Base-by-base conservation (phyloP, 1,284 basidiomycete genomes). In the Chiua sp. region DNA sequence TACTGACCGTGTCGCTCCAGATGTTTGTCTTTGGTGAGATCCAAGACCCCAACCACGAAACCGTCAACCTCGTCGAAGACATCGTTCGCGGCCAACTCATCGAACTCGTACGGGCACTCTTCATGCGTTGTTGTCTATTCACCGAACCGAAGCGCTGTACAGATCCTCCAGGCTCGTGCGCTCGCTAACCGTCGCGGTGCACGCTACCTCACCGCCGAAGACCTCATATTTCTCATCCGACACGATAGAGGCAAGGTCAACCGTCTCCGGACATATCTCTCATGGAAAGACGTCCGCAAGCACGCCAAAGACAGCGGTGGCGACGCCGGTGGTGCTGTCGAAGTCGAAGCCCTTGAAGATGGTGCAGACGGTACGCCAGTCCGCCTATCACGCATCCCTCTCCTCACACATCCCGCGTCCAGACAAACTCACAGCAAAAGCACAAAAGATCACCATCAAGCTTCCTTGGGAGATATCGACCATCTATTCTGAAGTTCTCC, bases 21-120 rank as follows among this genome's bases (percentile, higher is more conserved):
- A 95, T 98, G 90, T 98, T 97, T 71, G 96, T 98, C 49, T 98
- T 98, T 74, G 96, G 94, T 6, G 95, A 97, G 75, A 92, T 98
- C 1, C 92, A 94, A 70, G 94, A 98, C 62, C 94, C 96, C 0
- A 86, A 91, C 57, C 82, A 85, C 10, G 94, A 96, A 57, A 96
- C 96, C 0, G 91, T 96, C 7, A 92, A 92, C 67, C 84, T 97
- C 32, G 93, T 99, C 13, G 96, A 98, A 75, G 96, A 99, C 74
- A 95, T 98, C 59, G 93, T 98, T n/a, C 86, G 94, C 35, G 86
- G 91, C 60, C 96, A 98, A 68, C 85, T 98, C 53, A 92, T 96
- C 60, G 96, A 98, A 75, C 87, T 98, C 64, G 95, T 96, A 62
- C 60, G 87, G 67, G 3, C 13, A 7, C 42, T 42, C n/a, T 42